Percentiles rank a stretch among this genome's conserved stretches.
Conservation (phyloP, 2,329 filamentous ascomycete species). For the Pseudopyricularia cyperi region DNA sequence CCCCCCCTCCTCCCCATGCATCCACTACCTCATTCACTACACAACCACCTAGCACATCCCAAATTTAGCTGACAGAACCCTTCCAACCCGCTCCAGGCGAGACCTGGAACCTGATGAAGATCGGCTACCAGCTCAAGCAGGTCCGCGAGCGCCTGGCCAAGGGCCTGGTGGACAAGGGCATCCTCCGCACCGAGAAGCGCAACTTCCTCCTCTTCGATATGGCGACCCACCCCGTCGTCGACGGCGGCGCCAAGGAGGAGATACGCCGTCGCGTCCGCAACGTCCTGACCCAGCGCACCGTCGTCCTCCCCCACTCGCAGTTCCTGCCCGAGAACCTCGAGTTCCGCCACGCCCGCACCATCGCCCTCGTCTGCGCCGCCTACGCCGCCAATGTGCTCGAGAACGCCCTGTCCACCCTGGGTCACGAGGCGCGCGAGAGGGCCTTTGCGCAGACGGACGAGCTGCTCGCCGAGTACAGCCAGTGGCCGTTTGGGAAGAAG, state of each 20-base stretch:
- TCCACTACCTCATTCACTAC: conserved; percentile 2
- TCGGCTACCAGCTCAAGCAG: conserved; percentile 98
- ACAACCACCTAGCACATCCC: neutral
- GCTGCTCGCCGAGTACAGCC: conserved; percentile 86
- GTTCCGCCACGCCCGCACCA: conserved; percentile 82
- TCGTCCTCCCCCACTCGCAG: conserved; percentile 73
- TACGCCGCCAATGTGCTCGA: conserved; percentile 97
- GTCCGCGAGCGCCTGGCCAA: conserved; percentile 95
- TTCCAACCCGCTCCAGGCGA: conserved; percentile 50
- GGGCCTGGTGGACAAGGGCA: conserved; percentile 95
- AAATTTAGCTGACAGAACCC: neutral
- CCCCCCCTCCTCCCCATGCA: neutral
- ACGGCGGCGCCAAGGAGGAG: conserved; percentile 94
- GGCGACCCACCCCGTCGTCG: conserved; percentile 95
- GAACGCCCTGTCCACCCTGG: conserved; percentile 87
- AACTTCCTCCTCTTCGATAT: conserved; percentile 99
- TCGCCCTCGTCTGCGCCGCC: conserved; percentile 93
- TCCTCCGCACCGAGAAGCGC: conserved; percentile 94
- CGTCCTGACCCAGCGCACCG: conserved; percentile 84
- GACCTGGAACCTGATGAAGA: conserved; percentile 99
- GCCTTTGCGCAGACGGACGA: conserved; percentile 97
- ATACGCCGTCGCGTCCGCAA: conserved; percentile 86
- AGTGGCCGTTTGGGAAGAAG: conserved; percentile 90
- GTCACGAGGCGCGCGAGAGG: conserved; percentile 85
- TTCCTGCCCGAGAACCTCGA: conserved; percentile 92